These are phyloP conservation scores for Coemansia erecta DNA, from an alignment of 192 early-diverging fungal genomes.

Conservation along the genomic window DNA sequence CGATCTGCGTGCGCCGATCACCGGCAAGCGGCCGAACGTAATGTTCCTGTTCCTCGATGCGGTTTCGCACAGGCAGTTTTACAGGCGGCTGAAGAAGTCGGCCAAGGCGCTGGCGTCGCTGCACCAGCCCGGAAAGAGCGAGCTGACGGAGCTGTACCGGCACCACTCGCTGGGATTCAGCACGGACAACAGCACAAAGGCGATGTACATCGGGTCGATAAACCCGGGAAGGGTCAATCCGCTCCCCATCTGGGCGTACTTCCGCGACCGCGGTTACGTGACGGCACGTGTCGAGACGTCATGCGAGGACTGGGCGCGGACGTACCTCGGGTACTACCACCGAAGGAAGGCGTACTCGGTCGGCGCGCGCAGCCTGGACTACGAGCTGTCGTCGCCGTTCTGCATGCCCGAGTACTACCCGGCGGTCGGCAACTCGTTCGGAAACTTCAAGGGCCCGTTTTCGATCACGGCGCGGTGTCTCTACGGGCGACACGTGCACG, in stretches of 20 bases:
- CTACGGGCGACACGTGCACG: constrained; percentile 42
- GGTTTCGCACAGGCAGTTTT: constrained; percentile 39
- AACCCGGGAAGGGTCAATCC: neutral
- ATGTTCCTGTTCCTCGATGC: constrained; percentile 49
- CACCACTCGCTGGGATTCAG: constrained; percentile 43
- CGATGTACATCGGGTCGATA: constrained; percentile 20
- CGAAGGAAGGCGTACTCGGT: neutral
- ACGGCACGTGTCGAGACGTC: constrained; percentile 42
- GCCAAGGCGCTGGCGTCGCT: constrained; percentile 14
- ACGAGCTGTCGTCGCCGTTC: constrained; percentile 47
- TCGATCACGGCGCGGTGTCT: constrained; percentile 41
- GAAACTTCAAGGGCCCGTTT: constrained; percentile 48
- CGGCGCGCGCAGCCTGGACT: constrained; percentile 20
- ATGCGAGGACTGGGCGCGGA: constrained; percentile 49
- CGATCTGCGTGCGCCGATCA: neutral
- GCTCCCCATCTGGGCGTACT: constrained; percentile 46
- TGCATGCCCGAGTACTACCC: constrained; percentile 47
- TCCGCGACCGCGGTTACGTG: constrained; percentile 40
- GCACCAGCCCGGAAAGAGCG: constrained; percentile 18
- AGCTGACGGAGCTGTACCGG: constrained; percentile 49
- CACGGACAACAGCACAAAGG: constrained; percentile 40
- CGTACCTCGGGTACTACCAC: constrained; percentile 36
- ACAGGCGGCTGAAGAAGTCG: constrained; percentile 39
- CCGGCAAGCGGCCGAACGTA: constrained; percentile 26
- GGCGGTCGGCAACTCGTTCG: constrained; percentile 27